Evolutionary conservation across 192 early-diverging fungal genomes (phyloP), one percentile per base, ranked within the genome.

Genomic region (Coemansia sp.): DNA sequence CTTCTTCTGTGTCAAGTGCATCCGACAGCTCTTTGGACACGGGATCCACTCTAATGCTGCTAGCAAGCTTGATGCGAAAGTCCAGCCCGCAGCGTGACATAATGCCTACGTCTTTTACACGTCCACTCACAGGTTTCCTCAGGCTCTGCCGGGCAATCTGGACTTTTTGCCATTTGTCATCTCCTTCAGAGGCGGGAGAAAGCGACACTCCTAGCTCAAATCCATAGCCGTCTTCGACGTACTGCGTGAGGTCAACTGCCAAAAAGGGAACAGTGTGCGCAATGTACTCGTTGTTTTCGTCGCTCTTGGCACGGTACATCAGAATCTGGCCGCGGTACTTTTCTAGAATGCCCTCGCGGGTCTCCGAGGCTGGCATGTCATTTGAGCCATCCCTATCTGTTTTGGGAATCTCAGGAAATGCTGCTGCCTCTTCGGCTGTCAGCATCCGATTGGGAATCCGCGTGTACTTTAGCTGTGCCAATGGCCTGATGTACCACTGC

Each of bases 131-230:
- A 0, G 66, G 60, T 9, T 43, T 61, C 7, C 46, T 61, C 41
- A 80, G 61, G 49, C 19, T 48, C 69, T 84, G 83, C n/a, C 83
- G 77, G n/a, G 78, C 75, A 41, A 84, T 45, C 65, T 84, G 83
- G 37, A 61, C 76, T 57, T 80, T 80, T 52, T 84, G 83, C 83
- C 83, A 84, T 22, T 41, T 62, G 48, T 70, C 41, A 2, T 37
- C 49, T 37, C 72, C 72, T 47, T 68, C 62, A 1, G 68, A 11
- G 2, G 69, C 67, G 0, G 69, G 68, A 4, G 52, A 40, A 60
- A 77, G 58, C 36, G 66, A 62, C 10, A 62, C 83, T 0, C 67
- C 69, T 10, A 84, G 59, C 61, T 77, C 83, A 62, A 80, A 84
- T 0, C 83, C 83, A 46, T 80, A 78, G 26, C 77, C 83, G 56